Evolutionary conservation across 805 yeast species (phyloP).

Genomic region (Kuraishia cidri): DNA sequence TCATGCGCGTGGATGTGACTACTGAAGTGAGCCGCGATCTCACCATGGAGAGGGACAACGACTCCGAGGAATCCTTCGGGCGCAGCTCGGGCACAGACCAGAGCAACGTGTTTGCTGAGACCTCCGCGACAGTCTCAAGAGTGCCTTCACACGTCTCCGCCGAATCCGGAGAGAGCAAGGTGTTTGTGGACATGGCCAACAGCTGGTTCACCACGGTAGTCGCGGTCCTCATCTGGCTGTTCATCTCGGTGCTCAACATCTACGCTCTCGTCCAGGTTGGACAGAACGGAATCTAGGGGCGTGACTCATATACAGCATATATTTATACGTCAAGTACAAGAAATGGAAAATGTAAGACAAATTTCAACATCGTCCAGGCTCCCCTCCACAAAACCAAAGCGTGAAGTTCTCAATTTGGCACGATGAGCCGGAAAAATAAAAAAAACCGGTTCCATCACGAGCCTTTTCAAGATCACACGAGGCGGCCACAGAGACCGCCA

Average conservation of each 20-base stretch:
- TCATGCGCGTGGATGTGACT: conserved; percentile 47
- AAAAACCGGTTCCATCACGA: too few relatives aligned
- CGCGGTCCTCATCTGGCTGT: conserved; percentile 53
- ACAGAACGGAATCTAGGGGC: not conserved
- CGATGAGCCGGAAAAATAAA: too few relatives aligned
- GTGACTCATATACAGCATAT: too few relatives aligned
- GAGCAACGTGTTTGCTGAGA: not conserved
- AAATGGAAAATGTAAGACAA: too few relatives aligned
- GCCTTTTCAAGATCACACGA: too few relatives aligned
- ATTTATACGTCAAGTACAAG: too few relatives aligned
- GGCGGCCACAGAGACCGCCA: too few relatives aligned
- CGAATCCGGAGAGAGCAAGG: not conserved
- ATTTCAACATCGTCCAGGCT: too few relatives aligned
- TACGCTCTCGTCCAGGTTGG: conserved; percentile 41
- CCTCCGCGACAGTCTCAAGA: not conserved
- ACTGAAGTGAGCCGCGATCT: conserved; percentile 2
- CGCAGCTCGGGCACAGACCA: not conserved
- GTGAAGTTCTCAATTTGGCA: too few relatives aligned
- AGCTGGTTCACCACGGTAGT: conserved; percentile 45
- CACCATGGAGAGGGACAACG: not conserved
- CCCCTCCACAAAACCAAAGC: too few relatives aligned
- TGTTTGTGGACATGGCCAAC: conserved; percentile 42
- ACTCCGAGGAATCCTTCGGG: not conserved
- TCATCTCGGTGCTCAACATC: conserved; percentile 56
- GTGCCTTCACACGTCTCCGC: not conserved